Evolutionary conservation across 1,139 yeast genomes (phyloP), one percentile per base, ranked within the genome.

Genomic region (Suhomyces terraborum): DNA sequence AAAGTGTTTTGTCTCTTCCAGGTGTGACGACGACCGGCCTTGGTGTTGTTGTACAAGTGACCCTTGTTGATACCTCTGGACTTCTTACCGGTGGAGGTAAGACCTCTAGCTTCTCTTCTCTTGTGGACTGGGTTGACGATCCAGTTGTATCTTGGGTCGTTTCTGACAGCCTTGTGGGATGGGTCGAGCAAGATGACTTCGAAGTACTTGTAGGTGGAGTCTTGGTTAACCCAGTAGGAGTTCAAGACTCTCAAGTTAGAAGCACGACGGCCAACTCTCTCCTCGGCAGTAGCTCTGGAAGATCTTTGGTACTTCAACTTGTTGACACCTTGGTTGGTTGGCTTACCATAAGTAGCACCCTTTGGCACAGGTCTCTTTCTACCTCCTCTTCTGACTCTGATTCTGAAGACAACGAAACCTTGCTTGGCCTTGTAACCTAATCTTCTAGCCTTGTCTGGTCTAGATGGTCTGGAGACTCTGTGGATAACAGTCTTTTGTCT

Each of bases 341-440:
- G 98, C 87, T 93, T 93, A 88, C 98, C 98, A 85, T 91, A 91
- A 73, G 98, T 93, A 67, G 97, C 98, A 87, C 98, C 98, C 93
- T 93, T 93, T 80, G 95, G 91, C 67, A 86, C 98, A 67, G 97
- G 98, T 82, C 96, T 88, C 96, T 93, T 93, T 85, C 98, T 91
- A 82, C 94, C 93, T 82, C 98, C 98, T 81, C 98, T 88, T 83
- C 98, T 89, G 66, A 93, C 98, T 80, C 98, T 89, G 75, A 91
- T 79, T 79, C 98, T 87, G 96, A 79, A 93, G 82, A 93, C 82
- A 59, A 88, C 97, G 73, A 88, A 93, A 64, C 98, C 98, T 82
- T 93, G 98, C 86, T 93, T 93, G 78, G 98, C 98, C 86, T 93
- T 93, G 97, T 93, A 93, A 62, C 98, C 98, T 69, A 93, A 84